A percentile compares a stretch with the other conserved stretches of the same genome.
Evolutionary conservation across 2,329 filamentous ascomycete genomes (phyloP).

Genomic region (Fusarium denticulatum): DNA sequence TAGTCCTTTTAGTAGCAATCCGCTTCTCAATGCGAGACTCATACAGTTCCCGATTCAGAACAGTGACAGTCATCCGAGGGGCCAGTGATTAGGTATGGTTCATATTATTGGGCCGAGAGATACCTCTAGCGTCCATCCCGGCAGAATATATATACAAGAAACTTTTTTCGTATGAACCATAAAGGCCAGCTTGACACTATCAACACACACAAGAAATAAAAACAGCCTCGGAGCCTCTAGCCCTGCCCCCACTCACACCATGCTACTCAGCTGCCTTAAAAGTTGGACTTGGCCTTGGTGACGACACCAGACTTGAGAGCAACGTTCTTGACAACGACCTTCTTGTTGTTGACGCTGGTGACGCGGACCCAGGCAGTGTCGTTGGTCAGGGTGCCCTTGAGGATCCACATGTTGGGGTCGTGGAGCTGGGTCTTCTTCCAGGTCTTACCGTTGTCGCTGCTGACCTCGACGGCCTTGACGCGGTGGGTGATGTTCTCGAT

Average conservation of each 20-base stretch:
- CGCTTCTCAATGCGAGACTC: fast-evolving
- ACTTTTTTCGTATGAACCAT: neutral
- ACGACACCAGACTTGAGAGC: slow-evolving; percentile 9
- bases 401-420: slow-evolving; percentile 16
- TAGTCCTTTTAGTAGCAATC: neutral
- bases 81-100: neutral
- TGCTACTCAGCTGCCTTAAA: neutral
- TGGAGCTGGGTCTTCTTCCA: neutral
- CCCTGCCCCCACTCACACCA: neutral
- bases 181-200: neutral
- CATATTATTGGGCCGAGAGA: neutral
- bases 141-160: slow-evolving; percentile 20
- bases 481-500: slow-evolving; percentile 17
- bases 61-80: fast-evolving
- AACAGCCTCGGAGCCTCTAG: neutral
- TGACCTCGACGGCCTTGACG: slow-evolving; percentile 16
- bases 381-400: slow-evolving; percentile 10
- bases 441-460: slow-evolving; percentile 15
- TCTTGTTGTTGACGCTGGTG: slow-evolving; percentile 18
- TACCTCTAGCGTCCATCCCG: neutral
- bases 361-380: slow-evolving; percentile 14
- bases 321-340: slow-evolving; percentile 14
- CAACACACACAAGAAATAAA: neutral
- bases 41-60: fast-evolving
- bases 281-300: slow-evolving; percentile 14